Evolutionary conservation across 2,329 filamentous ascomycete genomes (phyloP), one percentile per base, ranked within the genome.

Genomic region (Penicillium sp.): DNA sequence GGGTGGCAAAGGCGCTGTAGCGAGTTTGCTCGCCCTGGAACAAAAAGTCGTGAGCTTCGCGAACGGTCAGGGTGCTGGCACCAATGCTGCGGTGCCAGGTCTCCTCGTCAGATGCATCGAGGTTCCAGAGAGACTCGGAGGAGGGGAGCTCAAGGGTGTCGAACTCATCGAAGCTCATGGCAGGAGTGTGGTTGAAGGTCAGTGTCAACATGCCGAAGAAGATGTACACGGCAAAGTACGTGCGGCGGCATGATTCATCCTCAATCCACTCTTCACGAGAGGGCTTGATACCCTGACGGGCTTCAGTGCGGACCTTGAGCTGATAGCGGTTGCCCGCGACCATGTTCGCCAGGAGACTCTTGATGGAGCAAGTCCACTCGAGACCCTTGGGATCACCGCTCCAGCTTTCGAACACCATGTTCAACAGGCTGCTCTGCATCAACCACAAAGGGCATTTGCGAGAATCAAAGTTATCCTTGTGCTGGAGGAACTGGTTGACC

Each of bases 391-490:
- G 87, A 66, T 97, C 93, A 63, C 93, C 93, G 69, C 93, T 97
- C 93, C 93, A 98, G 77, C 91, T 97, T 47, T 93, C 90, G 69
- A 98, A 97, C 58, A 96, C 86, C 93, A 97, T 97, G 78, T 98
- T 98, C 50, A 98, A 78, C 46, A 98, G 77, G 3, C 91, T 95
- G 69, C 89, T 89, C 70, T 98, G 93, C 89, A 97, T 97, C 42
- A 92, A 93, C 92, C 93, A 97, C 12, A 98, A 74, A 3, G 93
- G 93, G 64, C 92, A 97, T 71, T 96, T 97, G 62, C 92, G 85
- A 7, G 93, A 97, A 77, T 92, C 95, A 71, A 97, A 97, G 73
- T 95, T 95, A 70, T 96, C 91, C 78, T 96, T 96, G 75, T 96
- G 95, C 72, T 95, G 90, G 55, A 98, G 72, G 71, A 97, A 97